Conservation (phyloP, 345 rosid species). For the Laguncularia racemosa region DNA sequence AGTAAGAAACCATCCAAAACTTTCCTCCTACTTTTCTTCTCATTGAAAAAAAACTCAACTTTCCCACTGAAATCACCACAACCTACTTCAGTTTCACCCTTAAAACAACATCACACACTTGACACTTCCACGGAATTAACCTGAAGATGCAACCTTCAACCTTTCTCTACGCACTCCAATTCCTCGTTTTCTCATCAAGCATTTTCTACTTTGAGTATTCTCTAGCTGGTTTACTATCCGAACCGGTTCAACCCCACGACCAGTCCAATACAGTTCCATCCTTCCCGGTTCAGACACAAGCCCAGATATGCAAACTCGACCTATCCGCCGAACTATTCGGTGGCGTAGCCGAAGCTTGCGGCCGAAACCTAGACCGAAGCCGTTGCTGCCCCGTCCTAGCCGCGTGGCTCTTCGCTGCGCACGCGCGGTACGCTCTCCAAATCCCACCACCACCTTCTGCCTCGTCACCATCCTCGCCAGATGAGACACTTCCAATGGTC, state of each 20-base stretch:
- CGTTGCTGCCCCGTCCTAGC: slow-evolving; percentile 97
- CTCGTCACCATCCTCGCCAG: slow-evolving; percentile 36
- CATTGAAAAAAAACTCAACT: neutral
- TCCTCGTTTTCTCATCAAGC: slow-evolving; percentile 10
- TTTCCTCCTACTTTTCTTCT: slow-evolving; percentile 9
- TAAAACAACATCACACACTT: too few species aligned
- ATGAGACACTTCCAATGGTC: slow-evolving; percentile 71
- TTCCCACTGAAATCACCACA: neutral
- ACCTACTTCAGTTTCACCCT: slow-evolving; percentile 9
- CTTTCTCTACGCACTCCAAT: slow-evolving; percentile 9
- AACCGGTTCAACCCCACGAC: slow-evolving; percentile 42
- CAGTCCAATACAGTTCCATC: slow-evolving; percentile 79
- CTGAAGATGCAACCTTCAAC: slow-evolving; percentile 15
- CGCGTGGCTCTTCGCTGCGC: slow-evolving; percentile 99
- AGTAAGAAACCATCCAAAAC: neutral
- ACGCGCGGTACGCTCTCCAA: slow-evolving; percentile 80
- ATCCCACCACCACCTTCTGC: slow-evolving; percentile 35
- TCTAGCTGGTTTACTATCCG: slow-evolving; percentile 42
- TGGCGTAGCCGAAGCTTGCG: slow-evolving; percentile 88
- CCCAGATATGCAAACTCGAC: slow-evolving; percentile 77
- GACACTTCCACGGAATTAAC: neutral
- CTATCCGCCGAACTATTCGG: slow-evolving; percentile 97
- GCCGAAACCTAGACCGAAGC: slow-evolving; percentile 79
- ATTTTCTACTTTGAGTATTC: slow-evolving; percentile 6
- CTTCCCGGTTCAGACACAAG: slow-evolving; percentile 61